Evolutionary conservation across 768 basidiomycete species (phyloP), one percentile per base, ranked within the genome.

Genomic region (Lactarius pseudohatsudake): DNA sequence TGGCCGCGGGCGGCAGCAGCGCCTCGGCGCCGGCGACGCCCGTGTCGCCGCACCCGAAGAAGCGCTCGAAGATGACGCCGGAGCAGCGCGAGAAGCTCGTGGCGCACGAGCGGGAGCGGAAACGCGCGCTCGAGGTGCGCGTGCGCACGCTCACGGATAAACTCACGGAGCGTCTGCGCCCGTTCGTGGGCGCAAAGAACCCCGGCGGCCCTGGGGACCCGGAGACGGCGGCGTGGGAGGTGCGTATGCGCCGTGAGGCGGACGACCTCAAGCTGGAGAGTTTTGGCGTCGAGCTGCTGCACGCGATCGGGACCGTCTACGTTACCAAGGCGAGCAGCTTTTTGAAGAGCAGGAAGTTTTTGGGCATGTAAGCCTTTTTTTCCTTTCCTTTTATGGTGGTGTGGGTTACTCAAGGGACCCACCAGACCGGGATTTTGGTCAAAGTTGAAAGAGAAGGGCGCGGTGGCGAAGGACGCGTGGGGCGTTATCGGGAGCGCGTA

Each of bases 181-280:
- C 96, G 53, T 93, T 95, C 73, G 92, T 98, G 26, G 91, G 95
- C 72, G 95, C 96, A 54, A 87, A 91, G 76, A 80, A 85, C 59
- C 94, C 94, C 2, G 92, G 91, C 13, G 88, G 81, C 2, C 84
- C 83, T 74, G 89, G 85, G 60, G 97, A 98, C 72, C 80, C 88
- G 0, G 97, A 98, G 81, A 94, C 92, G 13, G 77, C 76, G 58
- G 81, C 83, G 18, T 99, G 94, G 73, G 88, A 92, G 76, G 81
- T 82, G 61, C 86, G 82, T 76, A 91, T 96, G 75, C 82, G 77
- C 72, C 79, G 84, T 34, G 97, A 99, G 76, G 93, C 92, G 1
- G 94, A 96, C 64, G 97, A 99, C 78, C 75, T 99, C 72, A 98
- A 98, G 80, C 78, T 98, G 61, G 96, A 99, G 81, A 95, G 92